Evolutionary conservation across 1,139 yeast genomes (phyloP), one percentile per base, ranked within the genome.

Genomic region (Meyerozyma sp.): DNA sequence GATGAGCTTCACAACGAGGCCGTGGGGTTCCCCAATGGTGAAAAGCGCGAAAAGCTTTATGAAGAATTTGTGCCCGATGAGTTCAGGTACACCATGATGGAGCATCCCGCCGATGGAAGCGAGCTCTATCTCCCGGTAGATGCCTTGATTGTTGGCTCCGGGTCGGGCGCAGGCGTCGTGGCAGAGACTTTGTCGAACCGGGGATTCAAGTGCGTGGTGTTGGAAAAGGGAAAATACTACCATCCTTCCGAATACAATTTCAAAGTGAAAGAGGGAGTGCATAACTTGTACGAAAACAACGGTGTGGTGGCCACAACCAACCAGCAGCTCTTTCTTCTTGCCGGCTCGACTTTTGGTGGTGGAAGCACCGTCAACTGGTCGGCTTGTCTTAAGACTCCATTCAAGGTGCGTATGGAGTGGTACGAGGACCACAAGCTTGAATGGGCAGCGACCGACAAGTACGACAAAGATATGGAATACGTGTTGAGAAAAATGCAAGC

Each of bases 331-430:
- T 55, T 66, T 25, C 50, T 77, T 3, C 58, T 78, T 42, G 82
- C 84, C 0, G 84, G 84, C 2, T 53, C 81, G 1, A 76, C 79
- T 1, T 73, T 79, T 49, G 84, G 84, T 8, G 84, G 84, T 9
- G 84, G 84, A 4, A 65, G 80, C 6, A 77, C 84, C 4, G 75
- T 79, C 40, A 79, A 79, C 57, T 79, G 84, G 84, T 72, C 79
- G n/a, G 83, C 84, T 9, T 68, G 77, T 49, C 56, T 79, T 46
- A 70, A 65, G 44, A 75, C 84, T 1, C 81, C 81, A 1, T 75
- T 73, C 53, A 68, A 67, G 46, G 79, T 79, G 5, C 70, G 84
- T 44, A 65, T 70, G 42, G 82, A 79, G 52, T 79, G 82, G 82
- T 75, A 69, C 39, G 70, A 71, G 42, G 66, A 71, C 25, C 63